A percentile compares a stretch with the other conserved stretches of the same genome.
Evolutionary conservation across 495 filamentous ascomycete species (phyloP).

Genomic region (Massariosphaeria phaeospora): DNA sequence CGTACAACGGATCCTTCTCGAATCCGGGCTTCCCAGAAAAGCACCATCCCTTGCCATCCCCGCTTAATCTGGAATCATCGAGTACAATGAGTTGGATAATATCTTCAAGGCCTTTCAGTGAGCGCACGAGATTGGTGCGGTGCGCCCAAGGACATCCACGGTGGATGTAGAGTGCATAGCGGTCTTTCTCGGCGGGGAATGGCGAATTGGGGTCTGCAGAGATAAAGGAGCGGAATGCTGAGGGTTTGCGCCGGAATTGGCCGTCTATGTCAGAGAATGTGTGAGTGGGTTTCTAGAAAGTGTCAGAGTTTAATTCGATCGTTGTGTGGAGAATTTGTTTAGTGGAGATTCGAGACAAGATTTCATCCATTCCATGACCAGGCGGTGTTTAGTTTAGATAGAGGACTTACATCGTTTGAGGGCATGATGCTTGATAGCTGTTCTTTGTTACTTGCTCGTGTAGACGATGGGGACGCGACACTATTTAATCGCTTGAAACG

Average conservation of each 20-base stretch:
- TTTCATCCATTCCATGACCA: too few relatives aligned
- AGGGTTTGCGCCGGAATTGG: constrained; percentile 3
- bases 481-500: too few relatives aligned
- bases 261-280: not conserved
- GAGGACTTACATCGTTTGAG: too few relatives aligned
- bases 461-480: too few relatives aligned
- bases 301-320: too few relatives aligned
- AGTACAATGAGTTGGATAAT: constrained; percentile 64
- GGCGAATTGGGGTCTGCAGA: constrained; percentile 20
- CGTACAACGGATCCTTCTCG: constrained; percentile 38
- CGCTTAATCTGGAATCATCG: constrained; percentile 54
- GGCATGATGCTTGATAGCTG: too few relatives aligned
- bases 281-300: too few relatives aligned
- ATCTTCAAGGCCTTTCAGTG: constrained; percentile 71
- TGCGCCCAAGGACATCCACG: constrained; percentile 80
- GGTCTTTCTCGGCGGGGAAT: constrained; percentile 67
- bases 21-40: constrained; percentile 46
- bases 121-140: constrained; percentile 65
- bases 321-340: too few relatives aligned
- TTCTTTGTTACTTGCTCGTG: too few relatives aligned
- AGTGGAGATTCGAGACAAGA: too few relatives aligned
- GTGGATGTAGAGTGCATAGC: constrained; percentile 76
- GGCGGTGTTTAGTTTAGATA: too few relatives aligned
- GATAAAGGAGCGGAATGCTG: constrained; percentile 35
- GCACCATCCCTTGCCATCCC: constrained; percentile 68